phyloP scores from a whole-genome alignment of 2,329 filamentous ascomycete genomes.

The Penicillium janthinellum region DNA sequence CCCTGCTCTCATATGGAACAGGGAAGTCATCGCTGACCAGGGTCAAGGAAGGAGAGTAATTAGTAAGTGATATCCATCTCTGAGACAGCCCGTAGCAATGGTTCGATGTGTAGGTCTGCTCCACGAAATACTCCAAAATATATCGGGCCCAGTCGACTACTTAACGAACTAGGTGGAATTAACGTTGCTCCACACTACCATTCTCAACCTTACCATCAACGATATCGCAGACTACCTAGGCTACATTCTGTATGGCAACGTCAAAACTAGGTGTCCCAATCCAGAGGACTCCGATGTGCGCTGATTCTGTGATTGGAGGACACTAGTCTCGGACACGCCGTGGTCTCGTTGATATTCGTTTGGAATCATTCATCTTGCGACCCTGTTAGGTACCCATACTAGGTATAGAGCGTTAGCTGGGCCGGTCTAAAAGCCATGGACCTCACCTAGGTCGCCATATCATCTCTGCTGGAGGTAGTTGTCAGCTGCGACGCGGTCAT shows the following conservation, averaged over 20 bases:
- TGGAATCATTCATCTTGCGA: slow-evolving; percentile 67
- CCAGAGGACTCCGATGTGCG: slow-evolving; percentile 58
- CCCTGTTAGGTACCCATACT: slow-evolving; percentile 64
- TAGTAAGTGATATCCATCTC: too few relatives aligned
- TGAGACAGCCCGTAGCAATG: too few relatives aligned
- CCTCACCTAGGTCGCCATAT: slow-evolving; percentile 52
- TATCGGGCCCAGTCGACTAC: too few relatives aligned
- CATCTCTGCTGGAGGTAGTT: slow-evolving; percentile 49
- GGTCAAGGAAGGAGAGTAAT: too few relatives aligned
- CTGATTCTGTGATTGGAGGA: slow-evolving; percentile 79
- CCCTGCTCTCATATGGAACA: too few relatives aligned
- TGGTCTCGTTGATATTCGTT: slow-evolving; percentile 81
- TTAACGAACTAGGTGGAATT: too few relatives aligned
- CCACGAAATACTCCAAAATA: too few relatives aligned
- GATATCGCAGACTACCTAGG: too few relatives aligned
- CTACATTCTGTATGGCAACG: slow-evolving; percentile 1
- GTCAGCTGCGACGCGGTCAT: slow-evolving; percentile 67
- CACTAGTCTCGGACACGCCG: slow-evolving; percentile 74
- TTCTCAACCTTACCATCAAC: too few relatives aligned
- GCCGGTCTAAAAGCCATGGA: slow-evolving; percentile 64
- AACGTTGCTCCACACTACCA: too few relatives aligned
- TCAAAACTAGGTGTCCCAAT: slow-evolving; percentile 60
- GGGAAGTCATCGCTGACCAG: too few relatives aligned
- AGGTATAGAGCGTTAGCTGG: slow-evolving; percentile 60
- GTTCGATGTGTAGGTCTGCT: too few relatives aligned